Conservation (phyloP, 176 grass and related monocot genomes). For the Stipa capillata region DNA sequence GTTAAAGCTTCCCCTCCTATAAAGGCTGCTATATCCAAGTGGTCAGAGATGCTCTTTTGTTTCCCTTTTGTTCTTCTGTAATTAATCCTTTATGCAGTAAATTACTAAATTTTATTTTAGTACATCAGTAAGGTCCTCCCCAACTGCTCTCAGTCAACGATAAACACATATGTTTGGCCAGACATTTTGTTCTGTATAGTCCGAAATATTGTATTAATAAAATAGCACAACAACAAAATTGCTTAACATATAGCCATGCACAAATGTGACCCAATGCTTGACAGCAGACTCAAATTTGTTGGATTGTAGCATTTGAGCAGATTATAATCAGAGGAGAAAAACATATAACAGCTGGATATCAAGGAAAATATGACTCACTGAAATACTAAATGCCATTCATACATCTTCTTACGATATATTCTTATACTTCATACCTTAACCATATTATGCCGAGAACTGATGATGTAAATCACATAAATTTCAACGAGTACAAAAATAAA, state of each 20-base stretch:
- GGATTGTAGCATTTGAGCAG: background rate
- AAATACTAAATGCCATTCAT: background rate
- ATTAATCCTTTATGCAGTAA: background rate
- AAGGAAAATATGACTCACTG: background rate
- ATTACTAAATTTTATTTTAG: background rate
- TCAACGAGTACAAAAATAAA: background rate
- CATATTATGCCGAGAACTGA: too few species aligned
- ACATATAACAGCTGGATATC: background rate
- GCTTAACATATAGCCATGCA: too few species aligned
- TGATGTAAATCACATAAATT: slow-evolving; percentile 1
- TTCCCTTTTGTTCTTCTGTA: background rate
- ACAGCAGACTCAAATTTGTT: background rate
- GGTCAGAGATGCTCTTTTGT: background rate
- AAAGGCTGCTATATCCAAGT: background rate
- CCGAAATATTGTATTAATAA: background rate
- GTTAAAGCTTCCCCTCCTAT: background rate
- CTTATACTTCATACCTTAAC: too few species aligned
- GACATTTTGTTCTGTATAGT: background rate
- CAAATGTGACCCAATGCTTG: background rate
- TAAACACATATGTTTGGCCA: background rate
- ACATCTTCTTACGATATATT: too few species aligned
- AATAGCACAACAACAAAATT: background rate
- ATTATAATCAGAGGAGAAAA: background rate
- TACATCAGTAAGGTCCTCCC: background rate
- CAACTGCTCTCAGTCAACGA: background rate